phyloP scores from a whole-genome alignment of 257 asterid genomes.

The Misopates orontium region DNA sequence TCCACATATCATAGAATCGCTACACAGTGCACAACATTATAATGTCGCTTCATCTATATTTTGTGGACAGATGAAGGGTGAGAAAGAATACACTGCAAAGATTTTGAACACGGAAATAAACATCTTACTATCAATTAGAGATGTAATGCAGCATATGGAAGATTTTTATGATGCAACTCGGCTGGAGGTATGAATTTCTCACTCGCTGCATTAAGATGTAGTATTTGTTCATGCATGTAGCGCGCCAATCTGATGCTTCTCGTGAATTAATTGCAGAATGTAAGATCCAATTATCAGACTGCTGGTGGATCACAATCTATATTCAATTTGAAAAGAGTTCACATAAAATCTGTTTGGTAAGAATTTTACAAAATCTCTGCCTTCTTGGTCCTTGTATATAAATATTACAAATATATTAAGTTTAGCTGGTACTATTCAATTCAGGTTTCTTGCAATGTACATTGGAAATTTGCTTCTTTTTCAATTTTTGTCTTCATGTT shows the following conservation, averaged over 20 bases:
- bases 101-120: too few relatives aligned
- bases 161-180: conserved; percentile 85
- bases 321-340: conserved; percentile 33
- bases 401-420: too few relatives aligned
- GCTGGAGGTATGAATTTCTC: conserved; percentile 61
- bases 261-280: conserved; percentile 47
- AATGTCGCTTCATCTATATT: conserved; percentile 6
- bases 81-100: conserved; percentile 83
- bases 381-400: neutral
- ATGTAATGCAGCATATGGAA: conserved; percentile 99
- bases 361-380: neutral
- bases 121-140: too few relatives aligned
- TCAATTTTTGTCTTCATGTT: too few relatives aligned
- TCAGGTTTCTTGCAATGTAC: too few relatives aligned
- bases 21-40: neutral
- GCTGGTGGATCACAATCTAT: conserved; percentile 43
- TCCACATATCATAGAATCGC: neutral
- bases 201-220: neutral
- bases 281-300: conserved; percentile 66
- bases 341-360: neutral
- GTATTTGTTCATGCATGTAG: neutral
- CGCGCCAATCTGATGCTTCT: neutral
- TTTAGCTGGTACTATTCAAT: too few relatives aligned
- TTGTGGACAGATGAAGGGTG: conserved; percentile 81
- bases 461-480: too few relatives aligned